Conservation (phyloP, 441 rosid genomes). For the Euphorbia corollata region DNA sequence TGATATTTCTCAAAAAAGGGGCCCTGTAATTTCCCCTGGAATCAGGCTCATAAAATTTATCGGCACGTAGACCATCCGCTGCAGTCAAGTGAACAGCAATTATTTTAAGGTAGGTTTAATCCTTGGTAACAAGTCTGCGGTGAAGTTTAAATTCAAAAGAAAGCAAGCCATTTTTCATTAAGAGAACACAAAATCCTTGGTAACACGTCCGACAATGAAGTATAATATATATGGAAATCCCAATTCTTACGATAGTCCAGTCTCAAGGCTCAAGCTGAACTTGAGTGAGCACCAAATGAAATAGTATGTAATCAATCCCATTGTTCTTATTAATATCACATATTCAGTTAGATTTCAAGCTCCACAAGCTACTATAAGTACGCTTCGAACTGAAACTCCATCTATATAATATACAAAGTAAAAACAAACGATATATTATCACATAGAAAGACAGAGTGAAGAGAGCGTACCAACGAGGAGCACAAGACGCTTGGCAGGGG, state of each 20-base stretch:
- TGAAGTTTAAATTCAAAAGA: not conserved
- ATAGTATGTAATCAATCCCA: not conserved
- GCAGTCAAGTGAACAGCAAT: slow-evolving; percentile 22
- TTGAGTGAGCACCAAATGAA: not conserved
- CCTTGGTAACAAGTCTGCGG: not conserved
- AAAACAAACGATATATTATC: slow-evolving; percentile 1
- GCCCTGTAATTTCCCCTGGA: slow-evolving; percentile 63
- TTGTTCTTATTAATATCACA: not conserved
- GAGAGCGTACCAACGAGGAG: slow-evolving; percentile 56
- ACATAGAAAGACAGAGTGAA: not conserved
- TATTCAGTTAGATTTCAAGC: not conserved
- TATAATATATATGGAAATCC: not conserved
- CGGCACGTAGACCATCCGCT: slow-evolving; percentile 98
- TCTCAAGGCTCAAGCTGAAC: not conserved
- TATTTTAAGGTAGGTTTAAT: not conserved
- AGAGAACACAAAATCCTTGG: no score
- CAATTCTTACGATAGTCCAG: not conserved
- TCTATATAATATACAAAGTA: not conserved
- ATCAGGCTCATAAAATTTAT: slow-evolving; percentile 92
- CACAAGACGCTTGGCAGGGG: slow-evolving; percentile 86
- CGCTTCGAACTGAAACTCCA: not conserved
- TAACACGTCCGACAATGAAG: not conserved
- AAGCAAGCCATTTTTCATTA: no score
- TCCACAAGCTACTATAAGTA: not conserved
- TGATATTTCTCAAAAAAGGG: slow-evolving; percentile 76